A percentile compares a stretch with the other conserved stretches of the same genome.
Conservation (phyloP, 352 stramenopile genomes). For the Phytophthora melonis region DNA sequence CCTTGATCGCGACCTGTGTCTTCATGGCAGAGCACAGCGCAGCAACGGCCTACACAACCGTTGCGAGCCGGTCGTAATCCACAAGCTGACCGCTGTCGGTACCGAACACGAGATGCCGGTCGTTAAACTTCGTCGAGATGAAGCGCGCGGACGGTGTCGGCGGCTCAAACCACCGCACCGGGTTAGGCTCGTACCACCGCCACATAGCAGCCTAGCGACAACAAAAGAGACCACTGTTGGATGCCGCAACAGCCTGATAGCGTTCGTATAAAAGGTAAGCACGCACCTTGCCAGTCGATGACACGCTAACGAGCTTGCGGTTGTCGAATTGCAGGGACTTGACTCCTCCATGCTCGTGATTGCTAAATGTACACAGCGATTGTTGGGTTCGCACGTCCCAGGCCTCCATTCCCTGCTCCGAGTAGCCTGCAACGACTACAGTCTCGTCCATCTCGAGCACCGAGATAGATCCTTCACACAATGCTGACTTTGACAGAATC, state of each 20-base stretch:
- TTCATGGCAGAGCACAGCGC: slow-evolving; percentile 18
- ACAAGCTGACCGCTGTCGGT: slow-evolving; percentile 79
- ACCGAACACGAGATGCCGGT: slow-evolving; percentile 79
- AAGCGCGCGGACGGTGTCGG: slow-evolving; percentile 61
- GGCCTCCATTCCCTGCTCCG: slow-evolving; percentile 84
- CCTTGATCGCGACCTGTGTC: slow-evolving; percentile 30
- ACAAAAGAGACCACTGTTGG: slow-evolving; percentile 24
- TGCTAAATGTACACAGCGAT: slow-evolving; percentile 87
- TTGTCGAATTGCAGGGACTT: slow-evolving; percentile 87
- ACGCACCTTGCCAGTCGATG: slow-evolving; percentile 71
- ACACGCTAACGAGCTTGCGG: slow-evolving; percentile 88
- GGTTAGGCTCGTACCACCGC: slow-evolving; percentile 87
- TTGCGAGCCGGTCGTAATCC: slow-evolving; percentile 80
- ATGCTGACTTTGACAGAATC: slow-evolving; percentile 83
- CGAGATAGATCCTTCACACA: slow-evolving; percentile 81
- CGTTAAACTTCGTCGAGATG: slow-evolving; percentile 78
- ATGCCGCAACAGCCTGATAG: background rate
- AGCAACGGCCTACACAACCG: slow-evolving; percentile 51
- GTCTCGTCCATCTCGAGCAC: slow-evolving; percentile 91
- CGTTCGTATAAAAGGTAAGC: background rate
- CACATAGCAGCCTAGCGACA: slow-evolving; percentile 73
- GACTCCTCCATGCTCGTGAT: slow-evolving; percentile 69
- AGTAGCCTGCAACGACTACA: slow-evolving; percentile 87
- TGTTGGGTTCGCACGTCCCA: slow-evolving; percentile 92
- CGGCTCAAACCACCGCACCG: slow-evolving; percentile 76